Conservation (phyloP, 1,284 basidiomycete species). For the Earliella scabrosa region DNA sequence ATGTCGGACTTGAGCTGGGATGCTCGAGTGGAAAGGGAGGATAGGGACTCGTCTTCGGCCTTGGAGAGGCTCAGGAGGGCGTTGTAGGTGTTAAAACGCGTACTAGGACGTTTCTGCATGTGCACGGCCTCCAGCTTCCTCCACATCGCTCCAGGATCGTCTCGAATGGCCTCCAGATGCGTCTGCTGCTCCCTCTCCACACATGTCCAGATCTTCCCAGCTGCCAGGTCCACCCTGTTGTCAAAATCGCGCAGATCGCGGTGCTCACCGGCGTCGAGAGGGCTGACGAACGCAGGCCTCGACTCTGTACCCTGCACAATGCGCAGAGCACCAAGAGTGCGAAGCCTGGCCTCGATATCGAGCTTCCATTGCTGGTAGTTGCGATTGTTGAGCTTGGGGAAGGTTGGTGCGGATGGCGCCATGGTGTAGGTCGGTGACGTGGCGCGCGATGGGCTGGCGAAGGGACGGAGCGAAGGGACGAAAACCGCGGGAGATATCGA, state of each 20-base stretch:
- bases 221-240: not conserved
- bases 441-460: conserved; percentile 12
- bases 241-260: not conserved
- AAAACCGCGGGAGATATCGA: not conserved
- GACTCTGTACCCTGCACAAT: not conserved
- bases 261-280: not conserved
- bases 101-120: conserved; percentile 19
- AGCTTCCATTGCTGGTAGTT: conserved; percentile 9
- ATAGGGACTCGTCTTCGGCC: conserved; percentile 33
- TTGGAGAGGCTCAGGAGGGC: conserved; percentile 36
- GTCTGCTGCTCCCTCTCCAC: not conserved
- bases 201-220: not conserved
- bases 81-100: conserved; percentile 39
- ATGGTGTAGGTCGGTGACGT: not conserved
- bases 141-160: conserved; percentile 2
- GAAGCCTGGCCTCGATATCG: conserved; percentile 9
- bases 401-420: not conserved
- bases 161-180: not conserved
- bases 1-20: conserved; percentile 4
- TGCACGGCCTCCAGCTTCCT: conserved; percentile 20
- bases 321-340: conserved; percentile 1
- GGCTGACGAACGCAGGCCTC: not conserved
- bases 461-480: not conserved
- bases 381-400: conserved; percentile 7
- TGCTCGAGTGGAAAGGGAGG: conserved; percentile 14